phyloP scores from a whole-genome alignment of 352 stramenopile genomes.

The Globisporangium alternatum region DNA sequence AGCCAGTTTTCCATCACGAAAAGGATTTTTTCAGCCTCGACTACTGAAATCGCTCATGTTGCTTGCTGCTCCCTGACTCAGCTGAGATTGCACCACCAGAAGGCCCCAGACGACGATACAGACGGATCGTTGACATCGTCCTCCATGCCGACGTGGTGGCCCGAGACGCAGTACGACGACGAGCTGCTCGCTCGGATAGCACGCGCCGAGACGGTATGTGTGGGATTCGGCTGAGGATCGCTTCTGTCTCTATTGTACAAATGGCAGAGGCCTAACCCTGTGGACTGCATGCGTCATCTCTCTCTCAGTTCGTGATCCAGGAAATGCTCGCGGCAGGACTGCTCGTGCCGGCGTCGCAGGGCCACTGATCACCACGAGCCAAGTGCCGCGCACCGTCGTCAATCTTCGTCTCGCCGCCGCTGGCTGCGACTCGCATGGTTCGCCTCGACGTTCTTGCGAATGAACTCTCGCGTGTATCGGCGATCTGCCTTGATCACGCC shows the following conservation, averaged over 20 bases:
- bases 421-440: constrained; percentile 32
- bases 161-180: constrained; percentile 36
- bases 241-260: constrained; percentile 1
- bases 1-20: background rate
- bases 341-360: background rate
- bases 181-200: constrained; percentile 35
- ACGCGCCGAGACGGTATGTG: constrained; percentile 35
- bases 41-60: background rate
- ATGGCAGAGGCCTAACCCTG: background rate
- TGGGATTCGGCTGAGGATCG: no score
- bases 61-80: constrained; percentile 12
- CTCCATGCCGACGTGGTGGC: constrained; percentile 53
- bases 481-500: constrained; percentile 50
- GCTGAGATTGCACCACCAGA: constrained; percentile 36
- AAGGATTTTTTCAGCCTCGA: constrained; percentile 3
- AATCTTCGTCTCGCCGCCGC: background rate
- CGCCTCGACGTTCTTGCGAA: constrained; percentile 48
- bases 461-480: constrained; percentile 67
- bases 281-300: background rate
- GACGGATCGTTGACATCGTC: background rate
- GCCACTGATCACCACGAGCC: background rate
- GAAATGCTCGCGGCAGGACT: constrained; percentile 11
- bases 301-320: constrained; percentile 15
- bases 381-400: background rate
- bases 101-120: constrained; percentile 6